Base-by-base conservation (phyloP, 208 protist species). In the Tritrichomonas foetus region DNA sequence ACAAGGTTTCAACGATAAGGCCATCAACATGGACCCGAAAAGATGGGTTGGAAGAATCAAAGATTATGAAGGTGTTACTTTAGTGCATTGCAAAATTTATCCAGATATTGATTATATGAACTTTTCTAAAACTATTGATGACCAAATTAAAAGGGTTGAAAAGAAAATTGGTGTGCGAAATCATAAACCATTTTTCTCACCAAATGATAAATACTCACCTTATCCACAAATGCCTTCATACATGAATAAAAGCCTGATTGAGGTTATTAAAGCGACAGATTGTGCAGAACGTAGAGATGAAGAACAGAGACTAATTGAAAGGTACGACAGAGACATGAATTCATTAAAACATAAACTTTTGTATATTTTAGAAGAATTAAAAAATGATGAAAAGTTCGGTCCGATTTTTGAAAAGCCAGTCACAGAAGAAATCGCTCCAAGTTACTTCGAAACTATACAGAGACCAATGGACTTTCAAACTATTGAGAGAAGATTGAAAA, bases 41-140 rank as follows among this genome's bases (percentile, higher is more conserved):
- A 84, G 95, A 16, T 98, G 97, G 96, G 94, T 95, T 36, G 96
- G 96, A 3, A 97, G 96, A 92, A 97, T 98, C 93, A 98, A 98
- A 94, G 97, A 98, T 66, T 98, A 98, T 93, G 96, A 98, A 47
- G 97, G 97, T 64, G 96, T 95, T 44, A 97, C 96, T 11, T 64
- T 97, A 39, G 97, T 98, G 96, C 96, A 97, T 72, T 98, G 96
- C 94, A 74, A 95, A 0, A 95, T 98, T 74, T 93, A 96, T 66
- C 94, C 94, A 9, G 66, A 95, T 39, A 95, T 97, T 61, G 72
- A 96, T 93, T 97, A 98, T 82, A 78, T 96, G 9, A 89, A 96
- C 36, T 94, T 97, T 55, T 93, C 94, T 0, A 5, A 66, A 1
- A 96, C 96, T 64, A 93, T 97, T 41, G 55, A 94, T 20, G 9